Evolutionary conservation across 441 rosid genomes (phyloP), one percentile per base, ranked within the genome.

Genomic region (Adansonia rubrostipa): DNA sequence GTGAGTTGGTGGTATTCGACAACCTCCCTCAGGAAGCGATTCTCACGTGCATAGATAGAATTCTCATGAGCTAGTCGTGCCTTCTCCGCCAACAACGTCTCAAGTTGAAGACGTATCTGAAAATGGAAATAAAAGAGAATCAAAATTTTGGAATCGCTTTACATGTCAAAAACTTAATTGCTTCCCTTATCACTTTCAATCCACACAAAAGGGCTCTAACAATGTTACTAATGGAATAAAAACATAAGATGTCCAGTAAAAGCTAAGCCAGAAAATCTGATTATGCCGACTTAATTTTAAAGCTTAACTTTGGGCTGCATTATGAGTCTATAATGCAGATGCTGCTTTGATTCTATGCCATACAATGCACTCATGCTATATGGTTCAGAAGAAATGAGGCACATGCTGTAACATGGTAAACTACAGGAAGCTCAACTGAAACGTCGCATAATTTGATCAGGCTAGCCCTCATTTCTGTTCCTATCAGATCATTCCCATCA

Each of bases 11-110:
- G 94, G 79, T 87, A 90, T 84, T 90, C 94, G 11, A 90, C 90
- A 42, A 90, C 89, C 83, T 90, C 94, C 85, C 91, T 83, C 65
- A 90, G 85, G 82, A 87, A 90, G 67, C 91, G 92, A 73, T 90
- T 90, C 84, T 90, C 94, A 1, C 94, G 91, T 0, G 89, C 77
- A 70, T 87, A 86, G 77, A 85, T 75, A 40, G 94, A 87, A 78
- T 90, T 90, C 84, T 90, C 94, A 61, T 89, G 91, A 54, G 94
- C 94, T 69, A 90, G 80, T 62, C 94, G 89, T 51, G 94, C 91
- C 79, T 90, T 90, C 85, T 90, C 94, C 36, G 91, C 90, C 45
- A 90, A 71, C 17, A 90, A 84, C 0, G 94, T 82, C 73, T 90
- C 92, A 9, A 90, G 91, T 77, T 90, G 94, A 86, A 90, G 94